These are phyloP conservation scores for Alternaria infectoria DNA, from an alignment of 2,329 filamentous ascomycete genomes.

Conservation along the genomic window DNA sequence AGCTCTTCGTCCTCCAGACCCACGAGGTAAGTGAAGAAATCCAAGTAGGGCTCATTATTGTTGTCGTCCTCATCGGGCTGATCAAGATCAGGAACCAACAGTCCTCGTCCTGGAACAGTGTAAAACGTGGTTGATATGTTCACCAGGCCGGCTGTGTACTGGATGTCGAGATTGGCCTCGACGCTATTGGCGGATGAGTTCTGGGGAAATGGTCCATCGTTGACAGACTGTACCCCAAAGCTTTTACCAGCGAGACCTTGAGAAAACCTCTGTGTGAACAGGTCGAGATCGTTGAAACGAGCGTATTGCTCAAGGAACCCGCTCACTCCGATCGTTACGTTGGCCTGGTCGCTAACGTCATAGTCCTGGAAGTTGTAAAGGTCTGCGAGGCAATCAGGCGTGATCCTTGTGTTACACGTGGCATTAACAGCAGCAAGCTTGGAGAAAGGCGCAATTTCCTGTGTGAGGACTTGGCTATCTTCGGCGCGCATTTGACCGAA, in stretches of 20 bases:
- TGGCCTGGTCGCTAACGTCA: conserved; percentile 45
- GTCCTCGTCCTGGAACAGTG: conserved; percentile 55
- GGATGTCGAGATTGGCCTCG: conserved; percentile 59
- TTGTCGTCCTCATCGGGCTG: conserved; percentile 51
- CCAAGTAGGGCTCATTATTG: conserved; percentile 57
- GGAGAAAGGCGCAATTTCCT: conserved; percentile 30
- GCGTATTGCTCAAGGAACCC: conserved; percentile 59
- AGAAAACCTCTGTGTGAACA: conserved; percentile 50
- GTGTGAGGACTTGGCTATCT: conserved; percentile 42
- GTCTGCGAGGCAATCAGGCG: conserved; percentile 55
- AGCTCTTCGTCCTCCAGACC: conserved; percentile 42
- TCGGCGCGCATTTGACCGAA: conserved; percentile 61
- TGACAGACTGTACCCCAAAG: conserved; percentile 53
- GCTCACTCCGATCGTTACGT: conserved; percentile 52
- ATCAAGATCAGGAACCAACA: conserved; percentile 56
- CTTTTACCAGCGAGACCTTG: conserved; percentile 51
- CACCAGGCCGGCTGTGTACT: conserved; percentile 56
- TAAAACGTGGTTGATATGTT: conserved; percentile 53
- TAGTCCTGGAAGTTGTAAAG: conserved; percentile 55
- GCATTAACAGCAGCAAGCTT: conserved; percentile 37
- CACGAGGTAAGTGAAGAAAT: conserved; percentile 47
- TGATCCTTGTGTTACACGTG: conserved; percentile 53
- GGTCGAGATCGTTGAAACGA: conserved; percentile 53
- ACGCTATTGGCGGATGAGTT: conserved; percentile 49
- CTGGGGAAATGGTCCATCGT: conserved; percentile 48